Evolutionary conservation across 345 rosid species (phyloP).

Genomic region (Eucalyptus rudis): DNA sequence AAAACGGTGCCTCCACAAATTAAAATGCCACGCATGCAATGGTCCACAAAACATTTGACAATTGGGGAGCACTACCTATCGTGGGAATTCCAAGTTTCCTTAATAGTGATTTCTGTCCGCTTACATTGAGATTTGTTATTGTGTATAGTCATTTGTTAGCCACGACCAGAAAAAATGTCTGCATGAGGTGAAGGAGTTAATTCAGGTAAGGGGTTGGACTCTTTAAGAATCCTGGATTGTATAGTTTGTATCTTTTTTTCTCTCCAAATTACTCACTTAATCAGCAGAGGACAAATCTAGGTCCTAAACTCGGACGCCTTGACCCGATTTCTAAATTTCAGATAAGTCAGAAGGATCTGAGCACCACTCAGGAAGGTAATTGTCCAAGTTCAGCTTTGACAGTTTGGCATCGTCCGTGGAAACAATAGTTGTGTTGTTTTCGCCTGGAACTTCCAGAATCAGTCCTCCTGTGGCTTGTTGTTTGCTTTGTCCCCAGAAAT

Average conservation of each 20-base stretch:
- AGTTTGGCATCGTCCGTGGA: not conserved
- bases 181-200: not conserved
- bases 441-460: not conserved
- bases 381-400: not conserved
- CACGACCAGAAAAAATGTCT: not conserved
- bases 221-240: not conserved
- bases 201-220: not conserved
- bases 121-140: not conserved
- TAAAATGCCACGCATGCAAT: not conserved
- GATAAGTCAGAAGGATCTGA: not conserved
- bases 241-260: not conserved
- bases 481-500: not conserved
- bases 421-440: not conserved
- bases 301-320: not conserved
- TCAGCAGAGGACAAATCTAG: not conserved
- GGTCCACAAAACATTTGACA: not conserved
- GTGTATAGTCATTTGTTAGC: not conserved
- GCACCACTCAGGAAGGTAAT: not conserved
- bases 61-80: not conserved
- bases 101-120: not conserved
- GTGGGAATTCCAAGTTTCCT: not conserved
- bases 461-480: not conserved
- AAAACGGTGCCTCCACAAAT: not conserved
- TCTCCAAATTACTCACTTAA: not conserved
- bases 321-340: not conserved